These are phyloP conservation scores for Phoma sp. DNA, from an alignment of 2,329 filamentous ascomycete genomes.

Conservation along the genomic window DNA sequence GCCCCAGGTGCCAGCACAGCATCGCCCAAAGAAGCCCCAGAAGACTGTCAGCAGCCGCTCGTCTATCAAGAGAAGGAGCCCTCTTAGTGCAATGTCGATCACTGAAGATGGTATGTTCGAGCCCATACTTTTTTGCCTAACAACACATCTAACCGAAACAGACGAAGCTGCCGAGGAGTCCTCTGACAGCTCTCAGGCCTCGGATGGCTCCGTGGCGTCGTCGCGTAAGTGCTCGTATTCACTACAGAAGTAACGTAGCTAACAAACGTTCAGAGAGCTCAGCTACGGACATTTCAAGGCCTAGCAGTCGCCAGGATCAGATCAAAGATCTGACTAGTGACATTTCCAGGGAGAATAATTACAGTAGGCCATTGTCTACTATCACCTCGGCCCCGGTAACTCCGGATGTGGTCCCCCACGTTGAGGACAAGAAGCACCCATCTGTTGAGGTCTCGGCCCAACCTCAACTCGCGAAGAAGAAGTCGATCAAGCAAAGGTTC, in stretches of 20 bases:
- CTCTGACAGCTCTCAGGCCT: conserved; percentile 9
- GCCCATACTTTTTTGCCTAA: background rate
- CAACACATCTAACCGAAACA: conserved; percentile 1
- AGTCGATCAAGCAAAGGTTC: conserved; percentile 13
- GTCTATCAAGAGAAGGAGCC: conserved; percentile 11
- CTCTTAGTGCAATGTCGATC: conserved; percentile 14
- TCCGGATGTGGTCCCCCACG: background rate
- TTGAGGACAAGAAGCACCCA: conserved; percentile 6
- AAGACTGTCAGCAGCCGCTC: conserved; percentile 12
- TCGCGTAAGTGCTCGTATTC: conserved; percentile 5
- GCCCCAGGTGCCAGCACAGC: conserved; percentile 11
- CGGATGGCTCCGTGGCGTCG: conserved; percentile 12
- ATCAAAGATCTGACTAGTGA: conserved; percentile 1
- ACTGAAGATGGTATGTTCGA: conserved; percentile 11
- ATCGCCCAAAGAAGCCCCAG: conserved; percentile 2
- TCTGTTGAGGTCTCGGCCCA: conserved; percentile 3
- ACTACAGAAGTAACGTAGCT: background rate
- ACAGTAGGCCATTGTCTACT: conserved; percentile 11
- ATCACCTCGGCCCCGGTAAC: background rate
- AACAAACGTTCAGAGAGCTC: conserved; percentile 11
- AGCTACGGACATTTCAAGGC: conserved; percentile 15
- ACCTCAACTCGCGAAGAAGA: conserved; percentile 2
- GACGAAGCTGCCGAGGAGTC: conserved; percentile 13
- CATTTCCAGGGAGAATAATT: conserved; percentile 8
- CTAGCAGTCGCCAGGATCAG: conserved; percentile 14